Evolutionary conservation across 495 filamentous ascomycete species (phyloP), one percentile per base, ranked within the genome.

Genomic region (Xylaria palmicola): DNA sequence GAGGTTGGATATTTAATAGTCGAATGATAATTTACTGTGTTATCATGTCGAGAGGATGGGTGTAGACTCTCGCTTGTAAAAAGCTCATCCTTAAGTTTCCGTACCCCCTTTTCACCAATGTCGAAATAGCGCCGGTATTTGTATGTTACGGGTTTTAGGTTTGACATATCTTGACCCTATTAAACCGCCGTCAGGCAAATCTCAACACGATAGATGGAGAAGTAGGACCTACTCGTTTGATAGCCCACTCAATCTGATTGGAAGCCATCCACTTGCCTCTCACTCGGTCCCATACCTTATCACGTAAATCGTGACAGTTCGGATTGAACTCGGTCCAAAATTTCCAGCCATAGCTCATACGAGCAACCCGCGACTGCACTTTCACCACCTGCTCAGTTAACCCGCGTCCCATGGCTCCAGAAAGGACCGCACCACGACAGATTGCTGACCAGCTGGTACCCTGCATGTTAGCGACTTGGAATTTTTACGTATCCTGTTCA

Each of bases 101-200:
- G n/a, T 53, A 13, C 19, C n/a, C 34, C 50, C 4, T 7, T 22
- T 0, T 34, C 4, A 0, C 0, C 4, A 34, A 0, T 1, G 0
- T 22, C 36, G 10, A 36, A 52, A 12, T 1, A 1, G 3, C 1
- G 1, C 0, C 19, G 1, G 13, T 51, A 51, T 0, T 10, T 0
- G 36, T 52, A 52, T n/a, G 6, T 5, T 3, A 22, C 22, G 0
- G 50, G 32, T 27, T 54, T 19, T 0, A 17, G 9, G 7, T 17
- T 17, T 10, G 51, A 54, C 6, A 54, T 17, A 40, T 54, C 34
- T 54, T 54, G 51, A 3, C 51, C 51, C 51, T 54, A 6, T 9
- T 17, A 5, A 3, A 10, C 6, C 37, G 36, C 4, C 7, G 1
- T 37, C 2, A 54, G 30, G 8, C 3, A 0, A 2, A n/a, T 15